Percentiles rank a stretch among this genome's conserved stretches.
phyloP scores from a whole-genome alignment of 306 rosid genomes.

The Cicer arietinum region DNA sequence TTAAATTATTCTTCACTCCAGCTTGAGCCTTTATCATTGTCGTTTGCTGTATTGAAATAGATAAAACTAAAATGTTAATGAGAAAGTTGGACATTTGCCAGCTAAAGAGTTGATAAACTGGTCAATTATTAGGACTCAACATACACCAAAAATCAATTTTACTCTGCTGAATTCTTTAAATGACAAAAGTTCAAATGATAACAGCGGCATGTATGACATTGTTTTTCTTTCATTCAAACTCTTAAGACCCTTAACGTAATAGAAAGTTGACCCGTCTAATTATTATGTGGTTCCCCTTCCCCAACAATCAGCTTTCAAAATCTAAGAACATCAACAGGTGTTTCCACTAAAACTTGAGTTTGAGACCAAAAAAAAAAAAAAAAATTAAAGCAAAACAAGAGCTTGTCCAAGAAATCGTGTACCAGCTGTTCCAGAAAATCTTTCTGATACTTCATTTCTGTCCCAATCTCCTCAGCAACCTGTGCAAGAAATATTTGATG shows the following conservation, averaged over 20 bases:
- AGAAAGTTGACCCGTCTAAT: slow-evolving; percentile 22
- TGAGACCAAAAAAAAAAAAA: not conserved
- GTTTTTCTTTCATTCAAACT: slow-evolving; percentile 15
- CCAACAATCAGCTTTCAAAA: not conserved
- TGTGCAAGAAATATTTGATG: slow-evolving; percentile 46
- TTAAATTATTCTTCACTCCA: slow-evolving; percentile 85
- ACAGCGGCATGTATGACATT: slow-evolving; percentile 7
- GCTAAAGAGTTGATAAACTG: not conserved
- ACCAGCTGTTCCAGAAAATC: slow-evolving; percentile 86
- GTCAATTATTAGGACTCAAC: not conserved
- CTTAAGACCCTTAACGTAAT: not conserved
- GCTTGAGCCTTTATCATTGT: slow-evolving; percentile 85
- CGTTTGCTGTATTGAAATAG: slow-evolving; percentile 66
- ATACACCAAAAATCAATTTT: slow-evolving; percentile 25
- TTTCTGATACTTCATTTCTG: slow-evolving; percentile 77
- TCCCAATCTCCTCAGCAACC: slow-evolving; percentile 88
- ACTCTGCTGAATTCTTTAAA: not conserved
- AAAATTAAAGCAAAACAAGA: not conserved
- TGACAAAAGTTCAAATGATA: slow-evolving; percentile 17
- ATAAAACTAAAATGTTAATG: slow-evolving; percentile 38
- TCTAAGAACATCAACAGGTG: not conserved
- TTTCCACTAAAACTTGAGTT: not conserved
- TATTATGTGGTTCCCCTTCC: slow-evolving; percentile 25
- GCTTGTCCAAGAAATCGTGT: slow-evolving; percentile 35
- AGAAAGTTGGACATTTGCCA: slow-evolving; percentile 7